These are phyloP conservation scores for Fusarium buharicum DNA, from an alignment of 2,329 filamentous ascomycete genomes.

Conservation along the genomic window DNA sequence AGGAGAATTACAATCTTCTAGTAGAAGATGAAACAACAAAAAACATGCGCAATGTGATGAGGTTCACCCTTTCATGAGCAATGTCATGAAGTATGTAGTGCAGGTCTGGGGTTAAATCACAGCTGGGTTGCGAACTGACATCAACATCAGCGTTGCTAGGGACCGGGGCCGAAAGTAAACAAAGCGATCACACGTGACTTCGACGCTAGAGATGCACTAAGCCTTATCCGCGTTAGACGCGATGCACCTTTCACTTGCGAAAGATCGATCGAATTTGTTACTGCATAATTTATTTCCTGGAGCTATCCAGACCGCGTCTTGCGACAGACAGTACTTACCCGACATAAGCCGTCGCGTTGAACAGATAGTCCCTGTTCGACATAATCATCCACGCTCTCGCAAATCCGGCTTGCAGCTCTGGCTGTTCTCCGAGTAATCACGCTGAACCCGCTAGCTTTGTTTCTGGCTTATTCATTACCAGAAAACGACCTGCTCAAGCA, in stretches of 20 bases:
- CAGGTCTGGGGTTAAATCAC: slow-evolving; percentile 28
- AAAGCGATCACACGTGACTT: slow-evolving; percentile 42
- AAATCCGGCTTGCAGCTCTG: background rate
- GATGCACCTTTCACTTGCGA: slow-evolving; percentile 14
- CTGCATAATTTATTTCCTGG: slow-evolving; percentile 5
- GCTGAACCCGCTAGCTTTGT: background rate
- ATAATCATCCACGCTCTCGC: background rate
- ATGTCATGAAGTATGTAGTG: slow-evolving; percentile 43
- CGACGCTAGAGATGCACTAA: slow-evolving; percentile 15
- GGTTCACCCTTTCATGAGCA: slow-evolving; percentile 41
- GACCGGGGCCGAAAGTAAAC: slow-evolving; percentile 44
- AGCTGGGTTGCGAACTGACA: slow-evolving; percentile 27
- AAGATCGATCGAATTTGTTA: slow-evolving; percentile 8
- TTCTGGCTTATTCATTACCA: background rate
- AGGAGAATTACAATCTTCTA: slow-evolving; percentile 8
- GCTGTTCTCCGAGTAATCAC: background rate
- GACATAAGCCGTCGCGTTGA: background rate
- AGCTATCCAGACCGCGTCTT: slow-evolving; percentile 21
- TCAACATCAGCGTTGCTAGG: slow-evolving; percentile 46
- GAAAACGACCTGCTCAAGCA: background rate
- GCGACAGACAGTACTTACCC: slow-evolving; percentile 1
- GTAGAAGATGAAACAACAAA: slow-evolving; percentile 37
- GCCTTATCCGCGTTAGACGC: slow-evolving; percentile 20
- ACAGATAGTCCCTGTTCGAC: background rate
- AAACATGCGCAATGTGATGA: slow-evolving; percentile 37